These are phyloP conservation scores for Williopsis jadinii DNA, from an alignment of 1,139 yeast species.

Conservation along the genomic window DNA sequence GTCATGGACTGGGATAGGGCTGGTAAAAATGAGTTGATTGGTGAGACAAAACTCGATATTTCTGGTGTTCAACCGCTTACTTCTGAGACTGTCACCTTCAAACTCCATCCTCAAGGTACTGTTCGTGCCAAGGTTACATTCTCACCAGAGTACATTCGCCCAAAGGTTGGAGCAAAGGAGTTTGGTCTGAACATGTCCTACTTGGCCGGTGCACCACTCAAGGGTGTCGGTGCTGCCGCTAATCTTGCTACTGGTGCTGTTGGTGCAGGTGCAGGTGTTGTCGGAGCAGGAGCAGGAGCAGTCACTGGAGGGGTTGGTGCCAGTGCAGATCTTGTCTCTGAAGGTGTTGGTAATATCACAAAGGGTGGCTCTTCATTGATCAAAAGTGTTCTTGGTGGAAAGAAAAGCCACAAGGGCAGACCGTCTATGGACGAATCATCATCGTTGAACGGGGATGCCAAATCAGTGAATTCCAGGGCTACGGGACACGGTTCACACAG, in stretches of 20 bases:
- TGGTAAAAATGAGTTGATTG: constrained; percentile 57
- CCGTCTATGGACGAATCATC: constrained; percentile 5
- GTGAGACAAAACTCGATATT: constrained; percentile 44
- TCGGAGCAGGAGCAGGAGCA: constrained; percentile 19
- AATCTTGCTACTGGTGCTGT: constrained; percentile 33
- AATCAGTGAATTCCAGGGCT: constrained; percentile 2
- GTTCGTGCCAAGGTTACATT: constrained; percentile 47
- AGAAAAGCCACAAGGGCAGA: constrained; percentile 16
- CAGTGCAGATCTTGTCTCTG: constrained; percentile 31
- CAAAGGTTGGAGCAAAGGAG: constrained; percentile 40
- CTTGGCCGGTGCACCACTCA: constrained; percentile 41
- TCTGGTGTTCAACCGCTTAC: constrained; percentile 39
- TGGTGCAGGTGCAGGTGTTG: constrained; percentile 28
- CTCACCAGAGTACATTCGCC: constrained; percentile 62
- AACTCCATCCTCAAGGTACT: constrained; percentile 56
- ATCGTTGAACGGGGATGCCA: not conserved
- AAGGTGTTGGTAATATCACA: constrained; percentile 31
- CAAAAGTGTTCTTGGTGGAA: constrained; percentile 34
- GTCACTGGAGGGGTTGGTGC: constrained; percentile 27
- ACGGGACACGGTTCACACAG: constrained; percentile 1
- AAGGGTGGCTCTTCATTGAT: constrained; percentile 29
- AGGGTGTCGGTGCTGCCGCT: constrained; percentile 38
- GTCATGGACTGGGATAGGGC: constrained; percentile 75
- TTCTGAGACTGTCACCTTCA: constrained; percentile 39
- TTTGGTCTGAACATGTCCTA: constrained; percentile 35